Base-by-base conservation (phyloP, 2,329 filamentous ascomycete species). In the Dothideomycetes sp. region DNA sequence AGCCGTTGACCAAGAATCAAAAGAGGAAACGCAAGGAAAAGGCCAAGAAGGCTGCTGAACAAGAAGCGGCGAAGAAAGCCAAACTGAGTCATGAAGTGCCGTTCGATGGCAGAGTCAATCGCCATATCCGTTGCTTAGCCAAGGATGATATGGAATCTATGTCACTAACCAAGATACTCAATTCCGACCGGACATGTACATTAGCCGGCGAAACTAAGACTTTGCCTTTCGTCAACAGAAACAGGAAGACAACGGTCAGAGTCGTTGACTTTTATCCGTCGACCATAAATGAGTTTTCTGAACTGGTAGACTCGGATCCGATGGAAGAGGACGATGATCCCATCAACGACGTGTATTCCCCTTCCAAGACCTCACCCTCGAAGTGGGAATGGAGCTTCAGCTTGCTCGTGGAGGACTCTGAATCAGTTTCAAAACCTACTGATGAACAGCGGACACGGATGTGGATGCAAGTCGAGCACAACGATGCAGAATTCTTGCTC, bases 341-440 rank as follows among this genome's bases (percentile, higher is more conserved):
- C 4, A 50, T 45, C 15, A 61, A 58, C 48, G 58, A 66, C 11
- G 49, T 34, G 45, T 52, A 9, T 44, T 41, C 10, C 40, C 52
- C 33, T 32, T n/a, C n/a, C 49, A 38, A 46, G 59, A 45, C 5
- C n/a, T n/a, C n/a, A n/a, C n/a, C n/a, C n/a, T n/a, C n/a, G n/a
- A n/a, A n/a, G n/a, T 94, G 85, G 83, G 78, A 91, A 57, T 95
- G 88, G 88, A 72, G 75, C 11, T 95, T 95, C 59, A 75, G 74
- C 16, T 68, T 96, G 17, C 68, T 82, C 10, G 73, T 95, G 1
- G 83, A 94, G 58, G 84, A 88, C 47, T 77, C 73, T 0, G 57
- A 62, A 22, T 54, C 51, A 32, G 50, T 16, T 33, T 24, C 42
- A 44, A 2, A 47, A 52, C 19, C 12, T 15, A 51, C 54, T 40